Base-by-base conservation (phyloP, 257 asterid genomes). In the Gentiana macrophylla region DNA sequence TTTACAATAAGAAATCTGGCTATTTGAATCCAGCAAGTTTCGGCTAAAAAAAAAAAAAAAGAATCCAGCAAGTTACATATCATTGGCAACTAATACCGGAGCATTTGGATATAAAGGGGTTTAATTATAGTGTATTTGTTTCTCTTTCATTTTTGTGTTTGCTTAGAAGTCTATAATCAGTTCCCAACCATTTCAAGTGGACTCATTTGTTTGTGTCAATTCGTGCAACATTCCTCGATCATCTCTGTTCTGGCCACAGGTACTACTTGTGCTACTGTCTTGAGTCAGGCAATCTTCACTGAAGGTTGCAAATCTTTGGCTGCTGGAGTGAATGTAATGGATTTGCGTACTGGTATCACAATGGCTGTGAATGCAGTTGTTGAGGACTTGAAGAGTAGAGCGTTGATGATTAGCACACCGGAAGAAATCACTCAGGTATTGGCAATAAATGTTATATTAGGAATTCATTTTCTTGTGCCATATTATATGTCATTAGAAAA, bases 251-350 rank as follows among this genome's bases (percentile, higher is more conserved):
- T 64, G 72, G 65, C 58, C 49, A 64, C 79, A 89, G 97, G 97
- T 73, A 89, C 97, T 34, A 89, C 97, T 59, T 89, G 97, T 74
- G 97, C 97, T 32, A 86, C 95, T 32, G 95, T 86, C 59, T 77
- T 86, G 71, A 80, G 92, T 62, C 97, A 89, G 72, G 89, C 95
- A 62, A 86, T 89, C 72, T 86, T 81, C 73, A 56, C 71, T 61
- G 97, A 89, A 79, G 97, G 97, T 60, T 83, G 90, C 82, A 89
- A 89, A 70, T 82, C 94, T 35, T 80, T 76, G 61, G 89, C 92
- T 51, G 87, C 87, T 5, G 95, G 97, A 71, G 81, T 86, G 55
- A 89, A 75, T 71, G 97, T 80, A 56, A 83, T 89, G 95, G 95
- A 89, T 79, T 65, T 89, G 68, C 94, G 97, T 48, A 83, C 60